These are phyloP conservation scores for Cordyceps pruinosa DNA, from an alignment of 2,329 filamentous ascomycete genomes.

Conservation along the genomic window DNA sequence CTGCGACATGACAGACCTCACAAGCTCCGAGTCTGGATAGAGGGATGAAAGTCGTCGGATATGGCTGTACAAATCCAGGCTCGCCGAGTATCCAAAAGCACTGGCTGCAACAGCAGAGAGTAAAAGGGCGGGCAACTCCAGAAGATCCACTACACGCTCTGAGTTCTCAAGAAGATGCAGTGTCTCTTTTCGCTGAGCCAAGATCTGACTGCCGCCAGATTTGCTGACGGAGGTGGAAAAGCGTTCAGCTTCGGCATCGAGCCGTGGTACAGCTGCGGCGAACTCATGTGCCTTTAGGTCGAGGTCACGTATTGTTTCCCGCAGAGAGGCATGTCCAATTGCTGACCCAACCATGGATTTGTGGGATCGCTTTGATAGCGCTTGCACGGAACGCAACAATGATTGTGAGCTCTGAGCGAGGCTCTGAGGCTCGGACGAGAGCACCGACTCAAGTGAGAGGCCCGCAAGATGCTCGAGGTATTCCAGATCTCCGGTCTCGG, in stretches of 20 bases:
- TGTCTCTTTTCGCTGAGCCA: slow-evolving; percentile 69
- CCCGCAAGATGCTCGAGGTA: slow-evolving; percentile 77
- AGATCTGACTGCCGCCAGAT: slow-evolving; percentile 58
- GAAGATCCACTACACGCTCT: slow-evolving; percentile 80
- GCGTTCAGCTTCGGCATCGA: slow-evolving; percentile 69
- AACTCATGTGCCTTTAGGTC: slow-evolving; percentile 60
- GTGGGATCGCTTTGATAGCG: slow-evolving; percentile 83
- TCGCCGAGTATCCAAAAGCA: slow-evolving; percentile 74
- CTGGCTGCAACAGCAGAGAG: slow-evolving; percentile 65
- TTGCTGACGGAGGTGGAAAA: slow-evolving; percentile 84
- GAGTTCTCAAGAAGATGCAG: slow-evolving; percentile 79
- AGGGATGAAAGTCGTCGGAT: slow-evolving; percentile 78
- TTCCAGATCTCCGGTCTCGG: slow-evolving; percentile 49
- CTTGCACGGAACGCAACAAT: slow-evolving; percentile 74
- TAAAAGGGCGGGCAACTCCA: slow-evolving; percentile 81
- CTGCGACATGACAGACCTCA: slow-evolving; percentile 65
- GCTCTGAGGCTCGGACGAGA: slow-evolving; percentile 67
- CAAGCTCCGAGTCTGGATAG: slow-evolving; percentile 71
- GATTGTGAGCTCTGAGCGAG: slow-evolving; percentile 78
- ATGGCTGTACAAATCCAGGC: slow-evolving; percentile 87
- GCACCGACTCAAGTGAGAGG: slow-evolving; percentile 66
- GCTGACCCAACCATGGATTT: slow-evolving; percentile 77
- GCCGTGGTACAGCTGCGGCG: slow-evolving; percentile 63
- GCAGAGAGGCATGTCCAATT: slow-evolving; percentile 66
- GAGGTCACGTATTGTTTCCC: slow-evolving; percentile 63